Evolutionary conservation across 1,284 basidiomycete species (phyloP).

Genomic region (Kwoniella shivajii): DNA sequence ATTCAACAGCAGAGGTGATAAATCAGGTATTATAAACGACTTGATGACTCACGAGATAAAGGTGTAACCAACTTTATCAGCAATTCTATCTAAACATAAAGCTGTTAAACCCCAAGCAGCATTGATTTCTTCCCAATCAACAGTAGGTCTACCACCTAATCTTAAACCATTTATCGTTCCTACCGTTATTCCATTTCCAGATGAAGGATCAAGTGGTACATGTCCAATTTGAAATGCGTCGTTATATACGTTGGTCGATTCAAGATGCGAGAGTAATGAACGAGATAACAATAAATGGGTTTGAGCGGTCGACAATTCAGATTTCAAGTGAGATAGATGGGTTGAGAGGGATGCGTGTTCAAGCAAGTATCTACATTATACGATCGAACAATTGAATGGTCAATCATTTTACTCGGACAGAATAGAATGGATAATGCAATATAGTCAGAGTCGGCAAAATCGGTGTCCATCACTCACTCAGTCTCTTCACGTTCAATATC

Average conservation of each 20-base stretch:
- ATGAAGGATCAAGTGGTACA: slow-evolving; percentile 35
- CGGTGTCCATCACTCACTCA: slow-evolving; percentile 43
- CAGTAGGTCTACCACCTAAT: slow-evolving; percentile 79
- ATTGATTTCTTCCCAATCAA: slow-evolving; percentile 99
- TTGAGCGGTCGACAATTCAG: slow-evolving; percentile 26
- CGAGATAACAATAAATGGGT: slow-evolving; percentile 50
- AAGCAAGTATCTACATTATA: slow-evolving; percentile 37
- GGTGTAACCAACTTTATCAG: slow-evolving; percentile 80
- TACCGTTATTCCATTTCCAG: slow-evolving; percentile 64
- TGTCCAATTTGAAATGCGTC: slow-evolving; percentile 98
- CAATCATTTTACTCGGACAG: no score
- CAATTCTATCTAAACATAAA: slow-evolving; percentile 86
- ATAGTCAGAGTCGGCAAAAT: neutral
- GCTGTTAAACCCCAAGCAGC: slow-evolving; percentile 97
- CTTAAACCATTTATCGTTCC: slow-evolving; percentile 96
- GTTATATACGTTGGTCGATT: slow-evolving; percentile 95
- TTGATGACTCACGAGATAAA: slow-evolving; percentile 70
- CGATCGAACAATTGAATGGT: no score
- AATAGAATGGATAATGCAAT: slow-evolving; percentile 2
- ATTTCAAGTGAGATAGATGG: slow-evolving; percentile 16
- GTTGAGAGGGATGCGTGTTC: slow-evolving; percentile 28
- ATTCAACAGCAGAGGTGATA: neutral
- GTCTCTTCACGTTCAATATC: slow-evolving; percentile 74
- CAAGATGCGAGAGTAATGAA: slow-evolving; percentile 61
- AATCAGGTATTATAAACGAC: neutral